phyloP scores from a whole-genome alignment of 2,329 filamentous ascomycete species.

The Colletotrichum agaves region DNA sequence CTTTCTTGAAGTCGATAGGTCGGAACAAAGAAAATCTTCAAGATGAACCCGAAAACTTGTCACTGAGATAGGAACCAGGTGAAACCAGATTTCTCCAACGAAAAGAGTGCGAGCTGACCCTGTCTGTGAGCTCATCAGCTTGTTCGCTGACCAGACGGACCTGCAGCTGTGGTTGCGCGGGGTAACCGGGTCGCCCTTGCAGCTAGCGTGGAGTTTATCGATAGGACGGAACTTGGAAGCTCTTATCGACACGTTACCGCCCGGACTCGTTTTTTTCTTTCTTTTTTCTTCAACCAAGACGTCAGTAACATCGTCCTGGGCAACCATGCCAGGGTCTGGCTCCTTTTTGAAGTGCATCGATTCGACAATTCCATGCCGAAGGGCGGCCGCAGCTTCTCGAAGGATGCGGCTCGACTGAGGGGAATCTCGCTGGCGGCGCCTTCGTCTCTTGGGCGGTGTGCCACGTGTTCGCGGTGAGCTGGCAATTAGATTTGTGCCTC shows the following conservation, averaged over 20 bases:
- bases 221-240: conserved; percentile 34
- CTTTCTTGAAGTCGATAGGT: conserved; percentile 4
- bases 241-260: conserved; percentile 34
- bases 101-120: conserved; percentile 18
- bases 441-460: conserved; percentile 12
- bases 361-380: background rate
- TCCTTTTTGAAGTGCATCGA: conserved; percentile 9
- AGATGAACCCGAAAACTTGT: conserved; percentile 14
- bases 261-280: background rate
- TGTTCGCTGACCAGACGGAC: conserved; percentile 25
- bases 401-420: background rate
- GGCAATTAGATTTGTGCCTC: background rate
- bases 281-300: background rate
- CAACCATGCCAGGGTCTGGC: conserved; percentile 6
- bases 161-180: conserved; percentile 38
- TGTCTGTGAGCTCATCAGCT: conserved; percentile 31
- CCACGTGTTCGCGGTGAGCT: conserved; percentile 24
- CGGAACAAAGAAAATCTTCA: conserved; percentile 11
- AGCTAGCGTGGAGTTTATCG: conserved; percentile 20
- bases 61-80: conserved; percentile 13
- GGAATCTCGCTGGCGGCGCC: background rate
- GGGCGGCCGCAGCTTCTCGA: conserved; percentile 2
- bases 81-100: conserved; percentile 13
- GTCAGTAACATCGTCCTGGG: conserved; percentile 13
- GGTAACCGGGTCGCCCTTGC: conserved; percentile 35